phyloP scores from a whole-genome alignment of 1,284 basidiomycete species.

The Tylopilus sp. region DNA sequence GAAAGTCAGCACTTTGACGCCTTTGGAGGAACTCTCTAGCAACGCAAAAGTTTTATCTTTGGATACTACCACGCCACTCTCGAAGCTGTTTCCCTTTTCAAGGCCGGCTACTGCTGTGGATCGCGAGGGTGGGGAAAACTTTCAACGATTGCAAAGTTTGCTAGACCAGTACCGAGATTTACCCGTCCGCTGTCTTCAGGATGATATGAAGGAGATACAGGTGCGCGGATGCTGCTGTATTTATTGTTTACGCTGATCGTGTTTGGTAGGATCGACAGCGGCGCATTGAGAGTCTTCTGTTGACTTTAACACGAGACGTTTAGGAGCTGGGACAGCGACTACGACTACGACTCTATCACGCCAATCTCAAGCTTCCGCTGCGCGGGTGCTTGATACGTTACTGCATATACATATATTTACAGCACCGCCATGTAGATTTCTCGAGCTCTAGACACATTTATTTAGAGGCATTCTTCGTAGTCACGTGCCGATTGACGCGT shows the following conservation, averaged over 20 bases:
- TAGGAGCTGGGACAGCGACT: conserved; percentile 23
- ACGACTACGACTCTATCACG: neutral
- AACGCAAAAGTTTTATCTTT: conserved; percentile 30
- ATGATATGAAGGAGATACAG: conserved; percentile 79
- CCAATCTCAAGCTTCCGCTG: neutral
- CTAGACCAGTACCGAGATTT: conserved; percentile 59
- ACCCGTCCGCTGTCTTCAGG: conserved; percentile 61
- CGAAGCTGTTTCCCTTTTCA: conserved; percentile 26
- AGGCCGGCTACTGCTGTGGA: conserved; percentile 17
- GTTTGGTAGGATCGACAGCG: conserved; percentile 64
- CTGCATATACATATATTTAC: neutral
- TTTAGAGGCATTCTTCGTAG: neutral
- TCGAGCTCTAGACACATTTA: too few species aligned
- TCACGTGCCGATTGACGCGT: conserved; percentile 22
- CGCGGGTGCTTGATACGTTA: neutral
- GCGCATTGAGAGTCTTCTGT: conserved; percentile 67
- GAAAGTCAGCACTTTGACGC: conserved; percentile 28
- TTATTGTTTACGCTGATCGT: conserved; percentile 2
- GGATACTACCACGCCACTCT: conserved; percentile 31
- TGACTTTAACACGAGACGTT: conserved; percentile 50
- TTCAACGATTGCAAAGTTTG: conserved; percentile 55
- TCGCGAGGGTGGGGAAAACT: conserved; percentile 37
- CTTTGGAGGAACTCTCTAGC: conserved; percentile 30
- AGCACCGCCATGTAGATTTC: too few species aligned
- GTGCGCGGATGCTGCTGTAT: conserved; percentile 35